A percentile compares a stretch with the other conserved stretches of the same genome.
These are phyloP conservation scores for Pseudogymnoascus sp. DNA, from an alignment of 2,329 filamentous ascomycete genomes.

Conservation along the genomic window DNA sequence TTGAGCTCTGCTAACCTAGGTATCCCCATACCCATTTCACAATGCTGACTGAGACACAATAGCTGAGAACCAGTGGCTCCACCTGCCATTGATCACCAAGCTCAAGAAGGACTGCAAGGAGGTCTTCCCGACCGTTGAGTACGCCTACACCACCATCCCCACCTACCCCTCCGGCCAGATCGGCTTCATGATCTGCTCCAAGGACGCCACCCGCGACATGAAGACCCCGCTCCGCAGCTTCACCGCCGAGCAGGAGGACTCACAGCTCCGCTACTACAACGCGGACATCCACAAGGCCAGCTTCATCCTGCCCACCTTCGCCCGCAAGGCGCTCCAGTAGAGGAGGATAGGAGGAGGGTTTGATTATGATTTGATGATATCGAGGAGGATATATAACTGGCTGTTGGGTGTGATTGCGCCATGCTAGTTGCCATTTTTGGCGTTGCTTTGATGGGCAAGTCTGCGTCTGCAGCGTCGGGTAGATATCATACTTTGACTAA, in stretches of 20 bases:
- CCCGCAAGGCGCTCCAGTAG: slow-evolving; percentile 65
- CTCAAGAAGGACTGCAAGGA: slow-evolving; percentile 96
- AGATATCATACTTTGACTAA: neutral
- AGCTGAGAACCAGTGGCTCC: slow-evolving; percentile 99
- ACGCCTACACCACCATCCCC: slow-evolving; percentile 98
- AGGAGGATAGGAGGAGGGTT: neutral
- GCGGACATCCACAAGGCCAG: slow-evolving; percentile 90
- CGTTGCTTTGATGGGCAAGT: neutral
- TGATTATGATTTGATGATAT: slow-evolving; percentile 2
- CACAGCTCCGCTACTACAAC: slow-evolving; percentile 95
- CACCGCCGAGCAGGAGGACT: slow-evolving; percentile 81
- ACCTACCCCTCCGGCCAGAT: slow-evolving; percentile 99
- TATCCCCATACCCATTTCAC: neutral
- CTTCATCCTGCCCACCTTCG: slow-evolving; percentile 91
- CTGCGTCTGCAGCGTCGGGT: neutral
- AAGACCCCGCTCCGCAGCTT: slow-evolving; percentile 78
- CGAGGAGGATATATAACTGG: slow-evolving; percentile 1
- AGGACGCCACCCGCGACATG: slow-evolving; percentile 79
- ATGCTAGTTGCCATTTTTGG: neutral
- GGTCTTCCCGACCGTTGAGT: slow-evolving; percentile 96
- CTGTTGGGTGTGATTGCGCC: neutral
- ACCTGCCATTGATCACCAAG: slow-evolving; percentile 85
- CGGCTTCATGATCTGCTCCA: slow-evolving; percentile 99
- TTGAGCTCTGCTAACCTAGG: slow-evolving; percentile 9
- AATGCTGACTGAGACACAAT: slow-evolving; percentile 16